Base-by-base conservation (phyloP, 2,329 filamentous ascomycete species). In the Pseudocercospora vitis region DNA sequence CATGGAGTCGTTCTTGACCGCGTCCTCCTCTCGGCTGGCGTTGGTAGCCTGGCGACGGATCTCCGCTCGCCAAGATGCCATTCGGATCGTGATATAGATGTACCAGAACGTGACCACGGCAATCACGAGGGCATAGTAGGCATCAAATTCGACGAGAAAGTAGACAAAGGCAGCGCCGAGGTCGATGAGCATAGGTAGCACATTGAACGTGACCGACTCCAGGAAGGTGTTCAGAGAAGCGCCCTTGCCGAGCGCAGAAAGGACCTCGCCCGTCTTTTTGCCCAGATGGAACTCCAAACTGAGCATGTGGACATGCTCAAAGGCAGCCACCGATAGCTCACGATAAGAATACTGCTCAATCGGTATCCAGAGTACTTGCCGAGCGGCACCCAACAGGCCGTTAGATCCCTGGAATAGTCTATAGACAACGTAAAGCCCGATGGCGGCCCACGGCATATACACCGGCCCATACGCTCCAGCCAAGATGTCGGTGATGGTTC, bases 1-100 rank as follows among this genome's bases (percentile, higher is more conserved):
- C 77, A 99, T 94, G 0, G 94, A 97, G 71, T 99, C 94, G 69
- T 96, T 97, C 80, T 97, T 97, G 63, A 97, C 91, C 5, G 94
- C 94, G 72, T 96, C 92, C 73, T 96, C 91, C 73, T 96, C 91
- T 59, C 94, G 83, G 63, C 94, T 91, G 11, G 91, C 89, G 69
- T 96, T 97, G 47, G 92, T 92, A 87, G 96, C 96, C 67, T 92
- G 84, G 56, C 94, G 83, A 64, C 94, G 85, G 65, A 96, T 89
- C 65, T 95, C 89, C 5, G 91, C 89, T 64, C 94, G 83, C 76
- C 91, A 96, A 57, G 92, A 88, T 12, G 94, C 92, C 87, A 99
- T 91, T 60, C 91, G 89, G 64, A 99, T 90, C 5, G 94, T 99
- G 68, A 97, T 83, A 73, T 96, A 96, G 50, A 97, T 85, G 75